Evolutionary conservation across 1,284 basidiomycete genomes (phyloP).

Genomic region (Microbotryomycetes sp.): DNA sequence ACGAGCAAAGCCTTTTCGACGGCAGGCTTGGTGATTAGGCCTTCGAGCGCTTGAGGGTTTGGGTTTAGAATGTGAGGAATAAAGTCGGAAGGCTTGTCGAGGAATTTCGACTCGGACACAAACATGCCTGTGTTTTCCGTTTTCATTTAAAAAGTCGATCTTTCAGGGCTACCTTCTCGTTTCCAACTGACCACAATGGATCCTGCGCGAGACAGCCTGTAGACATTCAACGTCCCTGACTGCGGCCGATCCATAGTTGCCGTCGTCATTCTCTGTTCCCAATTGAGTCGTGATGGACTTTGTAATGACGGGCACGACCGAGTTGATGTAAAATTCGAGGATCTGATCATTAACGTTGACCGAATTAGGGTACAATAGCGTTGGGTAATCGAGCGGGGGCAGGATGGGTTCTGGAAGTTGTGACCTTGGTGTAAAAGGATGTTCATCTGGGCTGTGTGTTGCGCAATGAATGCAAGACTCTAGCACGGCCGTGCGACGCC

Average conservation of each 20-base stretch:
- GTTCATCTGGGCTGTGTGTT: slow-evolving; percentile 77
- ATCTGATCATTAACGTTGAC: slow-evolving; percentile 82
- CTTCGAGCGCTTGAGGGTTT: slow-evolving; percentile 62
- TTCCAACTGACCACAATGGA: slow-evolving; percentile 89
- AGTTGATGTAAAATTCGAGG: slow-evolving; percentile 73
- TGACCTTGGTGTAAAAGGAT: slow-evolving; percentile 72
- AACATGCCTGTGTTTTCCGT: slow-evolving; percentile 69
- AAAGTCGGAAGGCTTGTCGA: slow-evolving; percentile 72
- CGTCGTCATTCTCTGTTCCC: slow-evolving; percentile 65
- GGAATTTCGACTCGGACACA: slow-evolving; percentile 95
- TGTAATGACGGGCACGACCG: slow-evolving; percentile 77
- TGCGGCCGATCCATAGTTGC: slow-evolving; percentile 94
- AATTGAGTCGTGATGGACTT: slow-evolving; percentile 56
- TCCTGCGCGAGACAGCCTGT: slow-evolving; percentile 86
- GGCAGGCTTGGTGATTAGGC: slow-evolving; percentile 89
- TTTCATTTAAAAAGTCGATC: neutral
- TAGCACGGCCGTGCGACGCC: neutral
- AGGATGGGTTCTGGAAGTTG: slow-evolving; percentile 78
- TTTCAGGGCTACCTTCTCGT: neutral
- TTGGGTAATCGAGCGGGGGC: slow-evolving; percentile 64
- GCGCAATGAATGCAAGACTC: slow-evolving; percentile 1
- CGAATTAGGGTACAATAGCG: slow-evolving; percentile 66
- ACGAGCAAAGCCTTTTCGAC: slow-evolving; percentile 84
- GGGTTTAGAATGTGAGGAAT: slow-evolving; percentile 78
- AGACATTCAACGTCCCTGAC: slow-evolving; percentile 91